Evolutionary conservation across 2,329 filamentous ascomycete genomes (phyloP).

Genomic region (Fusarium irregulare): DNA sequence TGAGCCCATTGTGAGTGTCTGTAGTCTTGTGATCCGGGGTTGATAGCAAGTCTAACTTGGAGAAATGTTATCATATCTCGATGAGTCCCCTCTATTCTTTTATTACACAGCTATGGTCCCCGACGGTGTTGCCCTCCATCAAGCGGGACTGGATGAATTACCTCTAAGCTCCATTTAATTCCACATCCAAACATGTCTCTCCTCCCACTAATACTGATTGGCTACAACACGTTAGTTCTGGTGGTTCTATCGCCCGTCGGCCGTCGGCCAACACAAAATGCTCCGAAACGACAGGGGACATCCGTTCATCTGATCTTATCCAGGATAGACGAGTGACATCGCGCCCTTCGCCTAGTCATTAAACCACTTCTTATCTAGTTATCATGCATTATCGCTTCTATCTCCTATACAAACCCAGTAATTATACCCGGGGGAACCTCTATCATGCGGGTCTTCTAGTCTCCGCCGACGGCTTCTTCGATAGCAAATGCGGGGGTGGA

Average conservation of each 20-base stretch:
- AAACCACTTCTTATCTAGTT: background rate
- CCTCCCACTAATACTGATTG: background rate
- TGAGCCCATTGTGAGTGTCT: background rate
- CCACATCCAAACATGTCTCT: background rate
- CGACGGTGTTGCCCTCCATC: background rate
- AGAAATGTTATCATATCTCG: background rate
- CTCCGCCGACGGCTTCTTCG: constrained; percentile 9
- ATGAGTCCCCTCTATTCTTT: background rate
- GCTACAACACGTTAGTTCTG: background rate
- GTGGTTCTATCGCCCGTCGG: background rate
- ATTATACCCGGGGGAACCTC: background rate
- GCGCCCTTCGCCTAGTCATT: background rate
- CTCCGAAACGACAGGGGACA: background rate
- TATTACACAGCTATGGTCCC: background rate
- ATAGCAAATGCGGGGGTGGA: constrained; percentile 23
- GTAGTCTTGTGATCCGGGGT: background rate
- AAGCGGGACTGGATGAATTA: too few relatives aligned
- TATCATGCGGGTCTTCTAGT: background rate
- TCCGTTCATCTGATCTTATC: background rate
- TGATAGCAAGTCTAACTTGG: background rate
- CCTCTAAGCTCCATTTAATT: background rate
- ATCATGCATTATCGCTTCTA: background rate
- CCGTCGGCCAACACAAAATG: constrained; percentile 7
- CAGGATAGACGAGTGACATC: background rate
- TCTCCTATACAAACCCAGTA: background rate